These are phyloP conservation scores for Pyricularia sp. DNA, from an alignment of 2,329 filamentous ascomycete species.

Conservation along the genomic window DNA sequence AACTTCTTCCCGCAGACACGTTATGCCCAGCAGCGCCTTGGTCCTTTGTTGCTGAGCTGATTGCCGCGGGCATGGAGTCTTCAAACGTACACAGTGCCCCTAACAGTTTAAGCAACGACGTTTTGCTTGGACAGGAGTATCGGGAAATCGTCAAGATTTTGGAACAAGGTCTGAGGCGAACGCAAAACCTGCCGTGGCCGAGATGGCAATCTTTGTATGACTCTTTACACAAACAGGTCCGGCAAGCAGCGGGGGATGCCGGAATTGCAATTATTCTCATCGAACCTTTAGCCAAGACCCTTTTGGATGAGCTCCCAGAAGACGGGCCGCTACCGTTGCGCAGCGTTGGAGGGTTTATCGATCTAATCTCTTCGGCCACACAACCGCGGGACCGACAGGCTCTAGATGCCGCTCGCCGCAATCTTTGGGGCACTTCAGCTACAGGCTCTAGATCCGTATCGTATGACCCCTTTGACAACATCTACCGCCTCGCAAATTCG, in stretches of 20 bases:
- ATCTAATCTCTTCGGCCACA: slow-evolving; percentile 35
- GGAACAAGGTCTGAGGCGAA: slow-evolving; percentile 45
- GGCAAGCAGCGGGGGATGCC: slow-evolving; percentile 56
- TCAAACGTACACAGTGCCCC: slow-evolving; percentile 24
- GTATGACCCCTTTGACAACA: slow-evolving; percentile 54
- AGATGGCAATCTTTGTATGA: slow-evolving; percentile 48
- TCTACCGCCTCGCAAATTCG: slow-evolving; percentile 52
- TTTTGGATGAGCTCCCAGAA: slow-evolving; percentile 28
- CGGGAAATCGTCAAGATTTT: slow-evolving; percentile 61
- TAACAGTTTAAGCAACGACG: slow-evolving; percentile 28
- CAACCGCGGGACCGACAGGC: slow-evolving; percentile 52
- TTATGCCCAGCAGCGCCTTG: slow-evolving; percentile 39
- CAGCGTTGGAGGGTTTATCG: slow-evolving; percentile 25
- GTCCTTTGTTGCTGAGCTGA: slow-evolving; percentile 38
- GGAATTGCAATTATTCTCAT: slow-evolving; percentile 57
- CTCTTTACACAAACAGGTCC: slow-evolving; percentile 44
- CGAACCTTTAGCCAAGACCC: slow-evolving; percentile 56
- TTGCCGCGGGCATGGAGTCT: slow-evolving; percentile 32
- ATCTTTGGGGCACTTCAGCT: slow-evolving; percentile 52
- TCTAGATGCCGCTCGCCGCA: slow-evolving; percentile 54
- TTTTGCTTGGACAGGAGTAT: slow-evolving; percentile 57
- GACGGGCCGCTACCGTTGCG: slow-evolving; percentile 15
- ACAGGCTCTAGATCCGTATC: slow-evolving; percentile 29
- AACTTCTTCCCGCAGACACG: slow-evolving; percentile 34
- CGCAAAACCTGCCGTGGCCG: slow-evolving; percentile 34